phyloP scores from a whole-genome alignment of 2,329 filamentous ascomycete genomes.

The Tolypocladium ovalisporum region DNA sequence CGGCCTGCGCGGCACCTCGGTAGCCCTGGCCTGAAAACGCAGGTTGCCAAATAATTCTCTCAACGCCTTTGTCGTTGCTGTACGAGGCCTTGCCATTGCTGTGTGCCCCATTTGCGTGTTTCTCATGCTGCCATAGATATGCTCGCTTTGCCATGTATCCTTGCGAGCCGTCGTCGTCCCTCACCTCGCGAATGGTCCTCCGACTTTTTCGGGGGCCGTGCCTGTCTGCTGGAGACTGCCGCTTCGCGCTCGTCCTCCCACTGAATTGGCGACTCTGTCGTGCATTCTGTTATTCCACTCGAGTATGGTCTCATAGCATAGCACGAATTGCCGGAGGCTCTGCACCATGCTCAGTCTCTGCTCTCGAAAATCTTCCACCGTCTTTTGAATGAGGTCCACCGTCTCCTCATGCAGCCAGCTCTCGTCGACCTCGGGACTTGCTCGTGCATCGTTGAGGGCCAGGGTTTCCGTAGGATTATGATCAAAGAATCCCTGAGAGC shows the following conservation, averaged over 20 bases:
- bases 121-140: neutral
- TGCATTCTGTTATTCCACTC: slow-evolving; percentile 64
- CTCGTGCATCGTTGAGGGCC: slow-evolving; percentile 4
- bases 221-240: slow-evolving; percentile 19
- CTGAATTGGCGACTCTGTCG: slow-evolving; percentile 14
- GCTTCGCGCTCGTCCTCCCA: slow-evolving; percentile 15
- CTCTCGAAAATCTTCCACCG: slow-evolving; percentile 80
- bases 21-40: neutral
- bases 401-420: slow-evolving; percentile 60
- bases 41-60: neutral
- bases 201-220: neutral
- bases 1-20: neutral
- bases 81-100: neutral
- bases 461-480: slow-evolving; percentile 7
- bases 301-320: slow-evolving; percentile 90
- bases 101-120: neutral
- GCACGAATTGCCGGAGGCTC: slow-evolving; percentile 81
- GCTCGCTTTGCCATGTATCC: neutral
- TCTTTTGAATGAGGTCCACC: slow-evolving; percentile 71
- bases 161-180: neutral
- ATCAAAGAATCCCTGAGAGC: slow-evolving; percentile 7
- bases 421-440: slow-evolving; percentile 26
- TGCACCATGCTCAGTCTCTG: slow-evolving; percentile 96
- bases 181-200: neutral
- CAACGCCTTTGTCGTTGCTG: neutral